These are phyloP conservation scores for Erysimum cheiranthoides DNA, from an alignment of 345 rosid species.

Conservation along the genomic window DNA sequence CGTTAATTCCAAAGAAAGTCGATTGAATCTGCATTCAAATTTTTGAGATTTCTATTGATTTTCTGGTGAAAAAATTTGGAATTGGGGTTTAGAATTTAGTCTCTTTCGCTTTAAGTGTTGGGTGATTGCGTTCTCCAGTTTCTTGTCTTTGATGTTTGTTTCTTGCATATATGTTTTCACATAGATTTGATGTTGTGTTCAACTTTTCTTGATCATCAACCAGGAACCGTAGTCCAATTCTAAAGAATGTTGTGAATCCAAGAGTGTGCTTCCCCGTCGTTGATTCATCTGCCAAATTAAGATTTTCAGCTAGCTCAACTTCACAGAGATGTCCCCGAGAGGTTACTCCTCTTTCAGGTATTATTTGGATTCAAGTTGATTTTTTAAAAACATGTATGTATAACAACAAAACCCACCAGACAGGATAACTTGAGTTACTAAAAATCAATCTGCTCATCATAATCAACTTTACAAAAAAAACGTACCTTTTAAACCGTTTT, in stretches of 20 bases:
- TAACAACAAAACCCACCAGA: not conserved
- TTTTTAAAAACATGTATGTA: not conserved
- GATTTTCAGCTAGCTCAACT: slow-evolving; percentile 23
- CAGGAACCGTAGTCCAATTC: slow-evolving; percentile 14
- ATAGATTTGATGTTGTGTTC: slow-evolving; percentile 15
- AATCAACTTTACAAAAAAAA: not conserved
- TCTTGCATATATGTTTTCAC: slow-evolving; percentile 7
- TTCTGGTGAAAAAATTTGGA: not conserved
- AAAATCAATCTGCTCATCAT: not conserved
- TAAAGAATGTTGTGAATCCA: slow-evolving; percentile 19
- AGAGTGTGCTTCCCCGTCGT: slow-evolving; percentile 24
- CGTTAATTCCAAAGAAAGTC: not conserved
- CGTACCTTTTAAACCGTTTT: not conserved
- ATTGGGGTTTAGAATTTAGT: not conserved
- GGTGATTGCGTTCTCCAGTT: not conserved
- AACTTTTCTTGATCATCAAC: not conserved
- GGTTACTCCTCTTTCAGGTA: slow-evolving; percentile 40
- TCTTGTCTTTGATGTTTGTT: not conserved
- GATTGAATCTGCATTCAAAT: not conserved
- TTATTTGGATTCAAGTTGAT: not conserved
- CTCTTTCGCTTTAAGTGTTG: not conserved
- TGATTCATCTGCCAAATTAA: slow-evolving; percentile 6
- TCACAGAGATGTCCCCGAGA: slow-evolving; percentile 16
- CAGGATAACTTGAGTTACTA: not conserved
- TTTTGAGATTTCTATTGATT: not conserved